Percentiles rank a stretch among this genome's conserved stretches.
phyloP scores from a whole-genome alignment of 345 rosid species.

The Arabis alpina region DNA sequence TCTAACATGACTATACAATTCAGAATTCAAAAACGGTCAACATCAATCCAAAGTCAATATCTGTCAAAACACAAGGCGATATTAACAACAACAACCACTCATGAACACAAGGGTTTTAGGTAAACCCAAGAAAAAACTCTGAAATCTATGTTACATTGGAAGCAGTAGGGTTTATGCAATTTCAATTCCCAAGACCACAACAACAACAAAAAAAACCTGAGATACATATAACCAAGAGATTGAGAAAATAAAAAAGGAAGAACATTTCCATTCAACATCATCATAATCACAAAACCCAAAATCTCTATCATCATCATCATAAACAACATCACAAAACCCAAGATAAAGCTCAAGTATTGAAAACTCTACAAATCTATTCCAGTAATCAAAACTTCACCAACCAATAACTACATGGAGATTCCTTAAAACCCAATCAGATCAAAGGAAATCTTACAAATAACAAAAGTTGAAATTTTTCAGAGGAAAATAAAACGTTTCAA shows the following conservation, averaged over 20 bases:
- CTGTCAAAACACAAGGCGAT: slow-evolving; percentile 29
- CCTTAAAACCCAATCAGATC: slow-evolving; percentile 43
- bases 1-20: neutral
- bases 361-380: slow-evolving; percentile 1
- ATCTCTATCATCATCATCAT: slow-evolving; percentile 6
- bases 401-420: slow-evolving; percentile 19
- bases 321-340: slow-evolving; percentile 35
- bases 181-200: slow-evolving; percentile 30
- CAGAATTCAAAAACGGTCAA: slow-evolving; percentile 34
- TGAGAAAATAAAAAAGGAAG: neutral
- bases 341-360: slow-evolving; percentile 32
- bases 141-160: slow-evolving; percentile 34
- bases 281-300: slow-evolving; percentile 30
- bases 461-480: neutral
- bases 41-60: slow-evolving; percentile 36
- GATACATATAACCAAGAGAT: too few relatives aligned
- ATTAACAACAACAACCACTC: neutral
- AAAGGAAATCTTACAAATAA: slow-evolving; percentile 27
- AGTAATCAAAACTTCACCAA: slow-evolving; percentile 33
- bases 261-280: slow-evolving; percentile 36
- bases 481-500: slow-evolving; percentile 8
- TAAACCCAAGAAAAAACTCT: slow-evolving; percentile 5
- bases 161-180: slow-evolving; percentile 35
- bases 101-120: neutral
- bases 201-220: neutral